Evolutionary conservation across 2,329 filamentous ascomycete species (phyloP), one percentile per base, ranked within the genome.

Genomic region (Alternaria sp.): DNA sequence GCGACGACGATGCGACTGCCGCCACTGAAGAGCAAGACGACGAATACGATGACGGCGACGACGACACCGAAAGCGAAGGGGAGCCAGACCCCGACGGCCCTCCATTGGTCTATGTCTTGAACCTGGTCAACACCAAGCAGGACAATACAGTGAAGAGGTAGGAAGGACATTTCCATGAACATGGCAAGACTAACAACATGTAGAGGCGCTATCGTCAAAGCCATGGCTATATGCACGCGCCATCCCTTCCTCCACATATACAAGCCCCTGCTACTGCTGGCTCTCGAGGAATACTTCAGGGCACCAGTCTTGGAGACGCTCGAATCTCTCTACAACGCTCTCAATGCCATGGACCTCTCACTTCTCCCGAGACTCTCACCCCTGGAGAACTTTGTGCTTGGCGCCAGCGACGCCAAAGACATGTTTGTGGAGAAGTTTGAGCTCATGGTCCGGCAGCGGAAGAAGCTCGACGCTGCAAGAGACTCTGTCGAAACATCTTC

Each of bases 191-290:
- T 73, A 36, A 73, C 66, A 51, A 54, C 23, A 32, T 50, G 26
- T 65, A 90, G 96, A 86, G 96, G 96, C 62, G 96, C 96, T 19
- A 87, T 97, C 53, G 95, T 98, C 62, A 98, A 98, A 79, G 93
- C 96, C 45, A 99, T 99, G 96, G 96, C 96, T 28, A 97, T 99
- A 71, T 99, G 96, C 84, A 99, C 96, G 8, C 87, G 96, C 46
- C 96, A 99, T 83, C 94, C 96, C 4, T 99, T 99, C 81, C 83
- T 99, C 70, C 96, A 99, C 81, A 99, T 99, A 67, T 99, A 99
- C 84, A 99, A 99, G 92, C 96, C 96, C 26, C 85, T 99, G 43
- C 85, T 99, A 55, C 84, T 99, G 40, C 83, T 99, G 46, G 96
- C 96, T 0, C 85, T 99, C 56, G 95, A 99, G 75, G 95, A 98